Conservation (phyloP, 2,329 filamentous ascomycete species). For the Raffaelea albimanens region DNA sequence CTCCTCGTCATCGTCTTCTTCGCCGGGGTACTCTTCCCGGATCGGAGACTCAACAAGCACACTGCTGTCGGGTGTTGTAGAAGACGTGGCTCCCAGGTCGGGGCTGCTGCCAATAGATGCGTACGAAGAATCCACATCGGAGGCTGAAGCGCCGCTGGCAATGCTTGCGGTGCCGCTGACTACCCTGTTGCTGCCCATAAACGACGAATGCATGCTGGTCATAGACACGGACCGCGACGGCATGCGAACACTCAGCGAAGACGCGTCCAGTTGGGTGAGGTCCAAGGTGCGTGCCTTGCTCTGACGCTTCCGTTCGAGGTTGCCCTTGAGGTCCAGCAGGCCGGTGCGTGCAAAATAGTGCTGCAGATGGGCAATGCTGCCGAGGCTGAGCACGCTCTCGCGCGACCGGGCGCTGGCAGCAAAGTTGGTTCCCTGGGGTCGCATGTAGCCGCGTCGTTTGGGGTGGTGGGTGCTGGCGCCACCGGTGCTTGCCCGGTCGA, state of each 20-base stretch:
- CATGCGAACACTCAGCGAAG: not conserved
- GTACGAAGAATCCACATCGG: constrained; percentile 50
- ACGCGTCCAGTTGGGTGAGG: constrained; percentile 41
- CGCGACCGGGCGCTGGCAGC: constrained; percentile 80
- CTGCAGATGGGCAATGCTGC: constrained; percentile 93
- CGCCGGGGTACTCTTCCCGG: constrained; percentile 27
- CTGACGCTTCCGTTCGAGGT: constrained; percentile 60
- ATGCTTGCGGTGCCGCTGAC: constrained; percentile 7
- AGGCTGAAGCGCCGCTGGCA: constrained; percentile 21
- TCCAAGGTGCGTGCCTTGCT: constrained; percentile 50
- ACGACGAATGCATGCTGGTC: constrained; percentile 24
- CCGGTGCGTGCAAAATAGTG: constrained; percentile 97
- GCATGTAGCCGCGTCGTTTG: constrained; percentile 71
- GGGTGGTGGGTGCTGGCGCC: constrained; percentile 13
- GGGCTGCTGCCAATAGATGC: constrained; percentile 51
- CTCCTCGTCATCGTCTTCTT: constrained; percentile 24
- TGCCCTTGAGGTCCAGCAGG: constrained; percentile 82
- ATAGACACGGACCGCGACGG: constrained; percentile 9
- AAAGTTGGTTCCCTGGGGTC: constrained; percentile 80
- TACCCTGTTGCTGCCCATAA: constrained; percentile 17
- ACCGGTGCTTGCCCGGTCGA: constrained; percentile 31
- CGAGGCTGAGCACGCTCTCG: constrained; percentile 91
- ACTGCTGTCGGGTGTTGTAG: constrained; percentile 7
- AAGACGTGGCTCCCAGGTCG: constrained; percentile 22
- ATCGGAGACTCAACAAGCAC: constrained; percentile 35